Base-by-base conservation (phyloP, 2,329 filamentous ascomycete species). In the Paecilomyces niveus region DNA sequence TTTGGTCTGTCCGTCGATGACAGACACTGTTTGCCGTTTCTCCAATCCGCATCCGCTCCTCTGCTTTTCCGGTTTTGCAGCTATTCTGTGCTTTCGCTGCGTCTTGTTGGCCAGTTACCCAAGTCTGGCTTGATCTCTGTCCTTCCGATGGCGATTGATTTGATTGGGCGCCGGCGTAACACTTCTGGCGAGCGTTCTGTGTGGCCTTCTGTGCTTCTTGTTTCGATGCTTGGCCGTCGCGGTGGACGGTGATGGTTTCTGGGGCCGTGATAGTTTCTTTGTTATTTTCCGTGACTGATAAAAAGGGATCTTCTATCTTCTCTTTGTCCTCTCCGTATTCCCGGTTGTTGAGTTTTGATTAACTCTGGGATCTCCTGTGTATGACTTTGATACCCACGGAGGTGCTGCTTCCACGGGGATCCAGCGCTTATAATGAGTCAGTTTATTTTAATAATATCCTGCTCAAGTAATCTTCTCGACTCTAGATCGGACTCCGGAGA, bases 1-100 rank as follows among this genome's bases (percentile, higher is more conserved):
- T 52, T 29, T 52, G 21, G 10, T 13, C 33, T 57, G 54, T 51
- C 29, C 39, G 54, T 58, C 31, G 35, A 18, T 57, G 54, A 32
- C 55, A 18, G 39, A 45, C 32, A 2, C 13, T 33, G 10, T 33
- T 33, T 33, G 32, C 13, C 32, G 32, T 33, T 33, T 33, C 32
- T 33, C 13, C 32, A 33, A 33, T 18, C 9, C 39, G n/a, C 39
- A 45, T 45, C 39, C 50, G 15, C 26, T 29, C 50, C 21, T 52
- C 22, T 29, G 10, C 22, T 29, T 26, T 52, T 24, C 22, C 11
- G 26, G 21, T 52, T 26, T 13, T 29, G 22, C 15, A 26, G 49
- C 8, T 24, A 15, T 21, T 29, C 10, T 29, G 50, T 15, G 50
- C 26, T 52, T 53, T 53, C 51, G 29, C 29, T 55, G 54, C 29